Evolutionary conservation across 208 protist genomes (phyloP).

Genomic region (Blechomonas ayalai): DNA sequence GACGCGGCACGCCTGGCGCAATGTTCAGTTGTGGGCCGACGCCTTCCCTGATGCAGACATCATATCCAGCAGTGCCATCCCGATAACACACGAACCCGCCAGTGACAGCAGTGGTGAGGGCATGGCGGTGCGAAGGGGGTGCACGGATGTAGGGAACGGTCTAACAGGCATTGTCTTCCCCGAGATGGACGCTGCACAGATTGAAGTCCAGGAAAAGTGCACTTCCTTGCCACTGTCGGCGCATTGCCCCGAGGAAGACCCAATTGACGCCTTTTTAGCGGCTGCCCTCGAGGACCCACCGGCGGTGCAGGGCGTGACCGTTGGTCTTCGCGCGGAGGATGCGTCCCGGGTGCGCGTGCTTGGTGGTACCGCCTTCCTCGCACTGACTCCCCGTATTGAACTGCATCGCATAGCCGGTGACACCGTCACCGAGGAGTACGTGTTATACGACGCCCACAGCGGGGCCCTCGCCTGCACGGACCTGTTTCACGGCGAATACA

Average conservation of each 20-base stretch:
- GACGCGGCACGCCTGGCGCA: slow-evolving; percentile 52
- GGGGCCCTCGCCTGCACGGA: slow-evolving; percentile 60
- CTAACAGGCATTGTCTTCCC: slow-evolving; percentile 59
- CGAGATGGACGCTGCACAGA: slow-evolving; percentile 51
- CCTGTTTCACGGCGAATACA: slow-evolving; percentile 77
- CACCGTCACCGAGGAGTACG: slow-evolving; percentile 61
- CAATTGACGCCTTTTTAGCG: too few species aligned
- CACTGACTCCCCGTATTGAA: slow-evolving; percentile 55
- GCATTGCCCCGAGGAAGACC: too few species aligned
- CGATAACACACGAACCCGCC: too few species aligned
- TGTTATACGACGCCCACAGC: slow-evolving; percentile 56
- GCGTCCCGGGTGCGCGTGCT: slow-evolving; percentile 24
- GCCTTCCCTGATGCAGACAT: slow-evolving; percentile 72
- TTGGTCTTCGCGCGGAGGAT: slow-evolving; percentile 33
- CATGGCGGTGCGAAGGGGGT: slow-evolving; percentile 21
- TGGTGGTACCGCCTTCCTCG: slow-evolving; percentile 5
- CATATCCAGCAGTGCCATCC: slow-evolving; percentile 23
- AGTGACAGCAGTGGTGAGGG: too few species aligned
- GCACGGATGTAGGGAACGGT: slow-evolving; percentile 56
- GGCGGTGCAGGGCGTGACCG: too few species aligned
- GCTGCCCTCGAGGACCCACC: too few species aligned
- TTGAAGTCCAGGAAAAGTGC: too few species aligned
- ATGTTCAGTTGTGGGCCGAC: slow-evolving; percentile 64
- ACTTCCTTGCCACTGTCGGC: too few species aligned
- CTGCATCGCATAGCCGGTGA: slow-evolving; percentile 62